Conservation (phyloP, 2,329 filamentous ascomycete species). For the Calycina herbarum region DNA sequence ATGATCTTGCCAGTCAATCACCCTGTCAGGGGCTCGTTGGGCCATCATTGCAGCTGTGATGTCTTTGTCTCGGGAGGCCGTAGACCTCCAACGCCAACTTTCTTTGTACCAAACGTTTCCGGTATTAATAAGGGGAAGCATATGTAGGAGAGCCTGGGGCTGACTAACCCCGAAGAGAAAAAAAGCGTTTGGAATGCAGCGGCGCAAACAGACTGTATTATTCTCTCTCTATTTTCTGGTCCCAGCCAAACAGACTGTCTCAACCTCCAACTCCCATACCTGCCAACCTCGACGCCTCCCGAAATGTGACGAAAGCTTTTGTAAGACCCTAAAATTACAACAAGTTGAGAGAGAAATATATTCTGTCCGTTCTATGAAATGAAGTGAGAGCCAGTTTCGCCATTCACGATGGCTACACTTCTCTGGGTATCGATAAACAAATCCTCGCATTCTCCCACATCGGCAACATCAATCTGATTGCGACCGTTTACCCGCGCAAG, state of each 20-base stretch:
- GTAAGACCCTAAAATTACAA: slow-evolving; percentile 15
- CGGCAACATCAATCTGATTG: slow-evolving; percentile 72
- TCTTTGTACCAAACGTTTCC: slow-evolving; percentile 33
- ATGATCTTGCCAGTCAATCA: slow-evolving; percentile 34
- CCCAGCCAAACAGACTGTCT: slow-evolving; percentile 21
- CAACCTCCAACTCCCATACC: slow-evolving; percentile 15
- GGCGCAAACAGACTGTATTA: slow-evolving; percentile 23
- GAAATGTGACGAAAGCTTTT: slow-evolving; percentile 17
- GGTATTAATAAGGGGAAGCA: slow-evolving; percentile 19
- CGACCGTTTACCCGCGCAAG: slow-evolving; percentile 82
- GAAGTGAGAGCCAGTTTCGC: slow-evolving; percentile 64
- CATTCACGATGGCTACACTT: slow-evolving; percentile 68
- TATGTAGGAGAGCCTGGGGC: slow-evolving; percentile 12
- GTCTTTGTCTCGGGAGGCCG: slow-evolving; percentile 39
- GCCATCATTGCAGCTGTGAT: slow-evolving; percentile 35
- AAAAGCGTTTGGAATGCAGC: slow-evolving; percentile 22
- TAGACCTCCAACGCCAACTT: slow-evolving; percentile 30
- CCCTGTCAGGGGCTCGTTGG: slow-evolving; percentile 28
- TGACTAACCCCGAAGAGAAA: slow-evolving; percentile 22
- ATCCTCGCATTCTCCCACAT: slow-evolving; percentile 79
- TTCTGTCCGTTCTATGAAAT: slow-evolving; percentile 31
- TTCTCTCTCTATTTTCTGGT: slow-evolving; percentile 12
- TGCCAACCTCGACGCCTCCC: slow-evolving; percentile 14
- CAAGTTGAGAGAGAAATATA: neutral
- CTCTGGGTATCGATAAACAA: slow-evolving; percentile 80